Evolutionary conservation across 176 grass and related monocot genomes (phyloP).

Genomic region (Ensete ventricosum): DNA sequence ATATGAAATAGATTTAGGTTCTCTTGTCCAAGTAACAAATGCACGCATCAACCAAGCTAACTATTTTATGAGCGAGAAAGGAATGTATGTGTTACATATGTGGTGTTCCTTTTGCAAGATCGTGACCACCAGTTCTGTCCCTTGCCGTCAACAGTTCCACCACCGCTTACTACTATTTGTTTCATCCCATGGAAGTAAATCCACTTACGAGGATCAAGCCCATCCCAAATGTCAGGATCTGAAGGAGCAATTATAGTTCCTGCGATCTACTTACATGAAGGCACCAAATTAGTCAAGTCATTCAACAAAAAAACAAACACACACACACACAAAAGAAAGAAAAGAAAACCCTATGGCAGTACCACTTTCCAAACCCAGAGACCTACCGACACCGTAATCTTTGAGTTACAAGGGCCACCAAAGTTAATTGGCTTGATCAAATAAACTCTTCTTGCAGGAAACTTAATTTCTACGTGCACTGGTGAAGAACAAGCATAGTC

Average conservation of each 20-base stretch:
- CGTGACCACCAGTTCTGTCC: slow-evolving; percentile 74
- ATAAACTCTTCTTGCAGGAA: slow-evolving; percentile 48
- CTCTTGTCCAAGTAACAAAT: background rate
- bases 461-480: slow-evolving; percentile 27
- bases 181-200: slow-evolving; percentile 52
- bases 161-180: slow-evolving; percentile 40
- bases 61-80: background rate
- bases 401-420: slow-evolving; percentile 58
- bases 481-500: slow-evolving; percentile 33
- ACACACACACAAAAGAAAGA: background rate
- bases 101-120: slow-evolving; percentile 62
- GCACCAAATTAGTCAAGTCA: background rate
- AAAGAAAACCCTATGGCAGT: background rate
- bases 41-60: background rate
- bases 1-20: background rate
- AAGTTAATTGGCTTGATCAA: slow-evolving; percentile 42
- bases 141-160: slow-evolving; percentile 66
- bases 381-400: slow-evolving; percentile 56
- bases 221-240: slow-evolving; percentile 46
- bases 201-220: slow-evolving; percentile 47
- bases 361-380: background rate
- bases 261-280: slow-evolving; percentile 19
- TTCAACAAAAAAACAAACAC: background rate
- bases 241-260: slow-evolving; percentile 47
- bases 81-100: slow-evolving; percentile 14